phyloP scores from a whole-genome alignment of 306 rosid species.

The Glycyrrhiza uralensis region DNA sequence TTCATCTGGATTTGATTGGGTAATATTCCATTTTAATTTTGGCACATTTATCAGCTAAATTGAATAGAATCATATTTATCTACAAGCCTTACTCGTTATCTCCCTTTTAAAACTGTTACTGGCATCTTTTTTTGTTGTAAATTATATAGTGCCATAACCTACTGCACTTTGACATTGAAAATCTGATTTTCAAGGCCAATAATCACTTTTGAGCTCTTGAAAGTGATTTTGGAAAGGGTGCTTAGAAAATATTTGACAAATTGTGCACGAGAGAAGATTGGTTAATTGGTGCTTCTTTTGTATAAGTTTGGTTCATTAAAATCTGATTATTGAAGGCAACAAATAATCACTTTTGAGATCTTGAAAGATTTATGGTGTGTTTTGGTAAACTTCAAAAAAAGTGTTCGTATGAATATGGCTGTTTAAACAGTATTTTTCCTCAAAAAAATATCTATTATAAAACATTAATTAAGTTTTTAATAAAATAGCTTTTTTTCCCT shows the following conservation, averaged over 20 bases:
- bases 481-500: neutral
- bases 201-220: neutral
- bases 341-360: neutral
- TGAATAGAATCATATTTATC: conserved; percentile 1
- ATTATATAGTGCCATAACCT: neutral
- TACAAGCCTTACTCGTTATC: neutral
- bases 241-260: neutral
- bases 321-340: neutral
- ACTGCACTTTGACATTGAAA: neutral
- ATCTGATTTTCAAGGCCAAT: neutral
- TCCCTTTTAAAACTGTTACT: neutral
- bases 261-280: neutral
- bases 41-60: neutral
- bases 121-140: neutral
- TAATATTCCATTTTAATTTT: neutral
- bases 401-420: neutral
- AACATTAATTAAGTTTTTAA: neutral
- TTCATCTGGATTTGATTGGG: conserved; percentile 13
- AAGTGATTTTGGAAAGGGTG: neutral
- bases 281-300: neutral
- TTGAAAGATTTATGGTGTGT: conserved; percentile 4
- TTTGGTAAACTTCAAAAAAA: neutral
- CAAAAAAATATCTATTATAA: neutral
- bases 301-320: neutral
- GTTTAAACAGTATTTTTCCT: neutral